These are phyloP conservation scores for Botryotinia globosa DNA, from an alignment of 2,329 filamentous ascomycete genomes.

Conservation along the genomic window DNA sequence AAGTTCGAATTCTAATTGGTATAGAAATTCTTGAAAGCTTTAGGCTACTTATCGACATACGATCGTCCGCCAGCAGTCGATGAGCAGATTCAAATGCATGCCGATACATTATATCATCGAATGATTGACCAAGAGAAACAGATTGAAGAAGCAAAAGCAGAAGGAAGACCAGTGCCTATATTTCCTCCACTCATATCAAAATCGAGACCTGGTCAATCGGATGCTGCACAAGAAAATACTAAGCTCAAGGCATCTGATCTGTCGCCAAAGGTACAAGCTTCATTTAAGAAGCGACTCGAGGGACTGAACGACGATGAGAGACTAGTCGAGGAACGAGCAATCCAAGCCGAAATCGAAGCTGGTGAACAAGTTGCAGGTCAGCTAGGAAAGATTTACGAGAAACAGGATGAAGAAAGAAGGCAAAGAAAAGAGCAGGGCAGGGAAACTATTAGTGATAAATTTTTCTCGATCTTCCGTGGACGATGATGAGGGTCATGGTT, in stretches of 20 bases:
- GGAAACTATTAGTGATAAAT: conserved; percentile 44
- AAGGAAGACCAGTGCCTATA: conserved; percentile 55
- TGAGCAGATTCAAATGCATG: conserved; percentile 93
- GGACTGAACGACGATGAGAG: conserved; percentile 58
- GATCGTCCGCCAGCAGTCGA: conserved; percentile 66
- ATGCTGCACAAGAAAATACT: conserved; percentile 22
- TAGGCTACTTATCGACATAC: conserved; percentile 76
- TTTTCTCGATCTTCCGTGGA: conserved; percentile 37
- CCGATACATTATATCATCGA: conserved; percentile 82
- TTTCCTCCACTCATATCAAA: conserved; percentile 55
- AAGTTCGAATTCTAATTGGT: conserved; percentile 8
- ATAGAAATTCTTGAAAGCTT: conserved; percentile 80
- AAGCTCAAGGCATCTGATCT: conserved; percentile 35
- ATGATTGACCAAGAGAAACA: conserved; percentile 79
- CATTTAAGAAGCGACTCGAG: conserved; percentile 54
- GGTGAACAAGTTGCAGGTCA: conserved; percentile 57
- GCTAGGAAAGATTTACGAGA: conserved; percentile 54
- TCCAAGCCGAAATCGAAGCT: conserved; percentile 60
- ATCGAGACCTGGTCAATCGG: conserved; percentile 17
- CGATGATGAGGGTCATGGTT: conserved; percentile 21
- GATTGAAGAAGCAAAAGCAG: conserved; percentile 66
- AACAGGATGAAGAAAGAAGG: conserved; percentile 53
- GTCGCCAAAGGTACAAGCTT: conserved; percentile 50
- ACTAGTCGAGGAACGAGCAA: conserved; percentile 60
- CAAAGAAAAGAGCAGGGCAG: conserved; percentile 55